Conservation (phyloP, 495 filamentous ascomycete genomes). For the Cryomyces minteri region DNA sequence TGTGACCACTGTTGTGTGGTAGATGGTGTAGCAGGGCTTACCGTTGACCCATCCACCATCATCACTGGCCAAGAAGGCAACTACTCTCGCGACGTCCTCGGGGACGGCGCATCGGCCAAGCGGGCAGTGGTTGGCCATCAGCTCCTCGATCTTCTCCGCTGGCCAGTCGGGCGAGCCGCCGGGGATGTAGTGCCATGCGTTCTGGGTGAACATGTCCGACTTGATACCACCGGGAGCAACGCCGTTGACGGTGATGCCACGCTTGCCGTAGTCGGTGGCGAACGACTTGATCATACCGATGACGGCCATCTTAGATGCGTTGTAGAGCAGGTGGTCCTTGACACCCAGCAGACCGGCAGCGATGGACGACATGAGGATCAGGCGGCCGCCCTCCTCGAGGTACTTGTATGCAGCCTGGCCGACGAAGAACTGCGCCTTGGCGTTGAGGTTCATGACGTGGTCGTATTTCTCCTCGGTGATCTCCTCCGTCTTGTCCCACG, state of each 20-base stretch:
- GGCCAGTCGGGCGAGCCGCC: constrained; percentile 21
- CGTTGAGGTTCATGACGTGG: constrained; percentile 58
- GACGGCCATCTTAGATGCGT: constrained; percentile 57
- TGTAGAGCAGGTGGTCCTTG: constrained; percentile 56
- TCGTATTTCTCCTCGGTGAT: constrained; percentile 61
- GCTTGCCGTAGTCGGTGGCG: constrained; percentile 51
- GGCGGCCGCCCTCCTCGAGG: constrained; percentile 44
- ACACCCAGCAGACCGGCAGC: constrained; percentile 38
- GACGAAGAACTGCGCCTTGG: constrained; percentile 68
- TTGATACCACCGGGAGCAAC: constrained; percentile 64
- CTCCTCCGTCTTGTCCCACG: constrained; percentile 43
- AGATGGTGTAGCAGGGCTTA: constrained; percentile 10
- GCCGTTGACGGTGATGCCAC: constrained; percentile 58
- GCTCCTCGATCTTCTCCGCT: constrained; percentile 23
- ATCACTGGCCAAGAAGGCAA: constrained; percentile 33
- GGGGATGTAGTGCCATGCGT: constrained; percentile 43
- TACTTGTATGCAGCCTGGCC: constrained; percentile 57
- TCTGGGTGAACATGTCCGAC: constrained; percentile 57
- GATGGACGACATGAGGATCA: constrained; percentile 44
- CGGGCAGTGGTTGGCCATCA: constrained; percentile 28
- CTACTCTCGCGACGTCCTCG: constrained; percentile 38
- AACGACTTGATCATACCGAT: constrained; percentile 65
- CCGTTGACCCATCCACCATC: constrained; percentile 46
- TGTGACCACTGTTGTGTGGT: background rate
- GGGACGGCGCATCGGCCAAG: constrained; percentile 35